Evolutionary conservation across 176 grass and related monocot genomes (phyloP).

Genomic region (Musa schizocarpa): DNA sequence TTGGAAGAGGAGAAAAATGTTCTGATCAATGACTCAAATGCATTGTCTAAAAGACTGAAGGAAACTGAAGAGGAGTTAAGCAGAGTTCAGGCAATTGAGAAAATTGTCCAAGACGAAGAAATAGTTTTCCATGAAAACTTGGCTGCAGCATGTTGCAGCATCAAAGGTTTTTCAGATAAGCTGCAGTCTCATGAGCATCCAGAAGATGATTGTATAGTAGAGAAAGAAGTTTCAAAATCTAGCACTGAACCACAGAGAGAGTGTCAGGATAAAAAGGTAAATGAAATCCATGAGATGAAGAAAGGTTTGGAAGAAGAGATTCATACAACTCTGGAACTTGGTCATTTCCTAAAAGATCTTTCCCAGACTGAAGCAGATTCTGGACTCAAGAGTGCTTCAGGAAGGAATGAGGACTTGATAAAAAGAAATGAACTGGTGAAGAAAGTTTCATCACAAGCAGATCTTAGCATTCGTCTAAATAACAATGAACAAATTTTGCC

Average conservation of each 20-base stretch:
- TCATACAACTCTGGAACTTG: conserved; percentile 1
- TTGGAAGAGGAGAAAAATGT: not conserved
- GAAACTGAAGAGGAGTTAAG: conserved; percentile 3
- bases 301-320: not conserved
- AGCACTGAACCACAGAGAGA: not conserved
- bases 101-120: conserved; percentile 45
- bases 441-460: not conserved
- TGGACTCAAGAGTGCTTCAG: not conserved
- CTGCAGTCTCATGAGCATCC: conserved; percentile 36
- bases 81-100: conserved; percentile 3
- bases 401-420: not conserved
- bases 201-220: conserved; percentile 8
- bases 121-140: conserved; percentile 46
- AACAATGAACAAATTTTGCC: not conserved
- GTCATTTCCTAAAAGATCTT: not conserved
- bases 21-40: not conserved
- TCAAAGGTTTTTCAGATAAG: conserved; percentile 47
- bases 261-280: not conserved
- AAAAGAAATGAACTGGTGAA: not conserved
- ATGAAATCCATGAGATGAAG: conserved; percentile 1
- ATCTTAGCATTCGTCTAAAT: not conserved
- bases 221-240: not conserved
- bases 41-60: not conserved
- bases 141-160: conserved; percentile 38
- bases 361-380: not conserved